Evolutionary conservation across 768 basidiomycete genomes (phyloP).

Genomic region (Mycena albidolilacea): DNA sequence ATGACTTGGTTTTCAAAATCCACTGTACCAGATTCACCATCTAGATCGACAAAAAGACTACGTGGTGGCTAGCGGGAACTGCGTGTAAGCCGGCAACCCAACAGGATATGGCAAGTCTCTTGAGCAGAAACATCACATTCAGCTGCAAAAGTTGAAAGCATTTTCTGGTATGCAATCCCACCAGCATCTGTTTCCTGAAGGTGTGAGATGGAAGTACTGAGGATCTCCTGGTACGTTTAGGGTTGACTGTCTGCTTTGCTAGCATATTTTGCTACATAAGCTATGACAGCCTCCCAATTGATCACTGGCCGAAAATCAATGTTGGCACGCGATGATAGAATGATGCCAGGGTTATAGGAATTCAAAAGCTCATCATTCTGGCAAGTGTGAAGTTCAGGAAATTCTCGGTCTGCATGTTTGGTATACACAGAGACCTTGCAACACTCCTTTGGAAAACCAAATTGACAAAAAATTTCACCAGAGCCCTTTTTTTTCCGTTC

Average conservation of each 20-base stretch:
- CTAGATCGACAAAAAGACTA: slow-evolving; percentile 29
- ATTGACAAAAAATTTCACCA: slow-evolving; percentile 39
- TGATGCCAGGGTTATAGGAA: slow-evolving; percentile 19
- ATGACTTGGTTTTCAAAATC: slow-evolving; percentile 5
- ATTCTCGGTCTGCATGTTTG: neutral
- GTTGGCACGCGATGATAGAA: slow-evolving; percentile 43
- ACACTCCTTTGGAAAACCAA: slow-evolving; percentile 40
- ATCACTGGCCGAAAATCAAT: slow-evolving; percentile 45
- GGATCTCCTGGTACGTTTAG: slow-evolving; percentile 12
- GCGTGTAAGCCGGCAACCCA: slow-evolving; percentile 8
- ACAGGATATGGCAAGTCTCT: slow-evolving; percentile 37
- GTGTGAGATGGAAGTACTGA: slow-evolving; percentile 25
- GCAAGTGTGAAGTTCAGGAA: too few species aligned
- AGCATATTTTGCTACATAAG: slow-evolving; percentile 41
- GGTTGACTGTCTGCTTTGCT: slow-evolving; percentile 31
- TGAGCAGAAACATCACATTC: slow-evolving; percentile 30
- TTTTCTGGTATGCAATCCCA: slow-evolving; percentile 36
- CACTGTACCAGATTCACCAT: neutral
- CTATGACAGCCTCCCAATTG: slow-evolving; percentile 39
- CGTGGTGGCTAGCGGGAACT: slow-evolving; percentile 2
- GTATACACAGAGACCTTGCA: slow-evolving; percentile 1
- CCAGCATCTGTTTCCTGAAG: slow-evolving; percentile 29
- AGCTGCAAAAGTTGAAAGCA: slow-evolving; percentile 24
- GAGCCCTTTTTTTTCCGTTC: slow-evolving; percentile 36
- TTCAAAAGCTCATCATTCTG: too few species aligned